A percentile compares a stretch with the other conserved stretches of the same genome.
Evolutionary conservation across 2,329 filamentous ascomycete species (phyloP).

Genomic region (Fusarium penzigii): DNA sequence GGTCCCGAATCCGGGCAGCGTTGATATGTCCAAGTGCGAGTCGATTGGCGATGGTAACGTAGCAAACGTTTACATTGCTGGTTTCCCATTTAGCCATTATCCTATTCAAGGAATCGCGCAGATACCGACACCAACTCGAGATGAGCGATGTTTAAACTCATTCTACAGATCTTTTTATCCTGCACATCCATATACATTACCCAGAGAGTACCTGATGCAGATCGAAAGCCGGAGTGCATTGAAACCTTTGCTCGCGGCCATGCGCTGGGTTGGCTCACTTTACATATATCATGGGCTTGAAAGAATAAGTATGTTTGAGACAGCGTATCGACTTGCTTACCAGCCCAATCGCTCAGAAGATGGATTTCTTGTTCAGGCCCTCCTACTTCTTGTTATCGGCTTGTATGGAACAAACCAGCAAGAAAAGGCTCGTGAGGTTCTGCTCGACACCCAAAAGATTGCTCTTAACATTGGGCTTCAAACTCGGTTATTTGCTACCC

Average conservation of each 20-base stretch:
- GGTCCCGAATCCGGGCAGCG: constrained; percentile 3
- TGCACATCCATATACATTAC: constrained; percentile 59
- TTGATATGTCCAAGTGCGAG: constrained; percentile 14
- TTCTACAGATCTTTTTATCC: constrained; percentile 61
- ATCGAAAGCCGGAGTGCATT: constrained; percentile 50
- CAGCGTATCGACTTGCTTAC: constrained; percentile 55
- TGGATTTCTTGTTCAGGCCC: constrained; percentile 72
- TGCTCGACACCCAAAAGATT: constrained; percentile 68
- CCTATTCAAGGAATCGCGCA: constrained; percentile 17
- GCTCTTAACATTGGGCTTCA: constrained; percentile 79
- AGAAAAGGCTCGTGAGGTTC: constrained; percentile 65
- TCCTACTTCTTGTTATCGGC: constrained; percentile 74
- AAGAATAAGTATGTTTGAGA: constrained; percentile 56
- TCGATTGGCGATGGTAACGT: constrained; percentile 21
- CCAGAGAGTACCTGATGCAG: constrained; percentile 51
- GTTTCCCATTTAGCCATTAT: constrained; percentile 17
- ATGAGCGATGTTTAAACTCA: constrained; percentile 57
- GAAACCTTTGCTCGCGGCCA: constrained; percentile 53
- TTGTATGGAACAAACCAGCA: constrained; percentile 77
- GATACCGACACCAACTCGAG: constrained; percentile 36
- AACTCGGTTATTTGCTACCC: constrained; percentile 63
- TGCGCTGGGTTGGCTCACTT: constrained; percentile 58
- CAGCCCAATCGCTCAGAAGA: constrained; percentile 49
- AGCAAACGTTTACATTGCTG: constrained; percentile 26
- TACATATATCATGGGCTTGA: constrained; percentile 51